These are phyloP conservation scores for Limtongia smithiae DNA, from an alignment of 805 yeast genomes.

Conservation along the genomic window DNA sequence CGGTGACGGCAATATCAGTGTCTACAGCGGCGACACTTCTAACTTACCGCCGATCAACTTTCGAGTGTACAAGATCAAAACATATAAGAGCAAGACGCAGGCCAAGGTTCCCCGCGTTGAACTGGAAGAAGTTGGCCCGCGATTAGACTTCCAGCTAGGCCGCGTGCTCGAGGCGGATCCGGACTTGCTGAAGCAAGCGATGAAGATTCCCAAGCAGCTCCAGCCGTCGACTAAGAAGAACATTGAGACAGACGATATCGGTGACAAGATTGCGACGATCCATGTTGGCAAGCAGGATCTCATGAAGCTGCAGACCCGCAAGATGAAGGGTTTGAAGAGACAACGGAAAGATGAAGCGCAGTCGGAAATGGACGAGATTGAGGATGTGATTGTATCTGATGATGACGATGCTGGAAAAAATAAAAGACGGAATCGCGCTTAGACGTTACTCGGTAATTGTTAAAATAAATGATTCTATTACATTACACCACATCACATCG, in stretches of 20 bases:
- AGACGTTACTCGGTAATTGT: no score
- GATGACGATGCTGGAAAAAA: conserved; percentile 27
- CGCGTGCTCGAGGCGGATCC: conserved; percentile 77
- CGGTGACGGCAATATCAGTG: conserved; percentile 43
- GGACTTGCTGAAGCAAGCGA: conserved; percentile 87
- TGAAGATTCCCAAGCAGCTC: conserved; percentile 73
- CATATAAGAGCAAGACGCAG: conserved; percentile 62
- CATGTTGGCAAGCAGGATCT: conserved; percentile 96
- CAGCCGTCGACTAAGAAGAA: conserved; percentile 84
- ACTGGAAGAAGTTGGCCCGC: conserved; percentile 91
- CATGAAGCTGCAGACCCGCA: conserved; percentile 85
- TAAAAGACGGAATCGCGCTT: no score
- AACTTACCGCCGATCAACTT: conserved; percentile 74
- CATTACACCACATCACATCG: no score
- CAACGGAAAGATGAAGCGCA: conserved; percentile 49
- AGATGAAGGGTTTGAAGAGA: conserved; percentile 95
- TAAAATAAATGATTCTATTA: no score
- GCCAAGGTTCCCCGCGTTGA: conserved; percentile 93
- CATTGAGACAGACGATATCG: conserved; percentile 79
- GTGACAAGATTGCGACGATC: conserved; percentile 94
- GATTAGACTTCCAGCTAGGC: conserved; percentile 89
- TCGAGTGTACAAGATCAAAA: conserved; percentile 83
- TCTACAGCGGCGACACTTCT: conserved; percentile 20
- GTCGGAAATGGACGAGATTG: conserved; percentile 39
- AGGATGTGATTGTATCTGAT: conserved; percentile 17